These are phyloP conservation scores for Penicillium flavigenum DNA, from an alignment of 495 filamentous ascomycete species.

Conservation along the genomic window DNA sequence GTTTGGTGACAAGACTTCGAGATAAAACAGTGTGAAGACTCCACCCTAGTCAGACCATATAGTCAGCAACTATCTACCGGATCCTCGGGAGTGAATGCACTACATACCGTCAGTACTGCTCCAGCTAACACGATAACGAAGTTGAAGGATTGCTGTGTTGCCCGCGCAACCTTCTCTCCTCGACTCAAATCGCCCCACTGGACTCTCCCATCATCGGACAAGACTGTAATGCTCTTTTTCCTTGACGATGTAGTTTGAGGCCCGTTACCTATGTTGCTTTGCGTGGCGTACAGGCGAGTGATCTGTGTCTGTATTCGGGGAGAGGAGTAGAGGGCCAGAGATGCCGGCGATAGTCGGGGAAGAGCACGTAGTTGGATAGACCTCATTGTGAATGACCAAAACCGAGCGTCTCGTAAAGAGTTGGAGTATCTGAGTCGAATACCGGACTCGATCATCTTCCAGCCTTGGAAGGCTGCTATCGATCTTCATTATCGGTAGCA, in stretches of 20 bases:
- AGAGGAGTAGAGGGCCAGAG: slow-evolving; percentile 14
- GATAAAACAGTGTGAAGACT: slow-evolving; percentile 75
- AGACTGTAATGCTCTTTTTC: slow-evolving; percentile 70
- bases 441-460: neutral
- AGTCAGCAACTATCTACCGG: slow-evolving; percentile 12
- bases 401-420: neutral
- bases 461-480: neutral
- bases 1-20: slow-evolving; percentile 82
- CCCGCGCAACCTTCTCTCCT: slow-evolving; percentile 77
- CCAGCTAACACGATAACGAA: slow-evolving; percentile 75
- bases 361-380: slow-evolving; percentile 20
- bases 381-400: slow-evolving; percentile 19
- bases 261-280: slow-evolving; percentile 41
- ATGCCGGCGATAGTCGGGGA: slow-evolving; percentile 18
- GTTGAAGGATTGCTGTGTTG: slow-evolving; percentile 89
- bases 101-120: slow-evolving; percentile 61
- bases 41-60: slow-evolving; percentile 54
- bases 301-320: slow-evolving; percentile 28
- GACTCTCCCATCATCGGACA: slow-evolving; percentile 78
- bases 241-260: slow-evolving; percentile 27
- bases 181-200: slow-evolving; percentile 73
- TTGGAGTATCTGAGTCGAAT: neutral
- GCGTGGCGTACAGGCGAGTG: slow-evolving; percentile 53
- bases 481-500: slow-evolving; percentile 11
- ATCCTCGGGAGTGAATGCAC: neutral